Conservation (phyloP, 2,329 filamentous ascomycete species). For the Aspergillus costaricaensis region DNA sequence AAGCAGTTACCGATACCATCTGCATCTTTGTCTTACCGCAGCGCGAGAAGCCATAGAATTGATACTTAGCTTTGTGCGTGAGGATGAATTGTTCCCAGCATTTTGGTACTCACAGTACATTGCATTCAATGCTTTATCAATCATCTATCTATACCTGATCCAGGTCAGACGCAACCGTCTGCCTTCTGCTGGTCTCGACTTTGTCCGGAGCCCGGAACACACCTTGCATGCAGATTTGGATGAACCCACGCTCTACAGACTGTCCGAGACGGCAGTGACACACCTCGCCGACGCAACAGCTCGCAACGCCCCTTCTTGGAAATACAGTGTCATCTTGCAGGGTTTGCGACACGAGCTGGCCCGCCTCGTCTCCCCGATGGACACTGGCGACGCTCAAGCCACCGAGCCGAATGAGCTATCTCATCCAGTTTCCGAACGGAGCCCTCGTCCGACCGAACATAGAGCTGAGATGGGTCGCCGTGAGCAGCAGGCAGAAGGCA, state of each 20-base stretch:
- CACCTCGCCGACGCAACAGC: conserved; percentile 22
- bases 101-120: conserved; percentile 32
- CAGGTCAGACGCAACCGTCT: conserved; percentile 19
- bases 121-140: conserved; percentile 27
- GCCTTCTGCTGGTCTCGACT: background rate
- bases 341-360: conserved; percentile 22
- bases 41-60: conserved; percentile 23
- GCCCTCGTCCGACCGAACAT: background rate
- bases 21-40: conserved; percentile 19
- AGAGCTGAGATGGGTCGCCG: background rate
- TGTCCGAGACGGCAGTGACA: conserved; percentile 19
- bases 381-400: background rate
- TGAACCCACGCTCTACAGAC: conserved; percentile 17
- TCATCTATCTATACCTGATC: conserved; percentile 24
- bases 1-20: conserved; percentile 13
- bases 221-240: conserved; percentile 4
- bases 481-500: background rate
- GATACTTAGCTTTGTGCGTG: conserved; percentile 23
- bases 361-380: background rate
- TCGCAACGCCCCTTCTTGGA: conserved; percentile 24
- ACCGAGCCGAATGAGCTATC: background rate
- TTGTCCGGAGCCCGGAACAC: background rate
- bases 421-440: background rate
- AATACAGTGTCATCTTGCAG: conserved; percentile 23
- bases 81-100: conserved; percentile 24